Base-by-base conservation (phyloP, 331 rosid genomes). In the Quercus lobata region DNA sequence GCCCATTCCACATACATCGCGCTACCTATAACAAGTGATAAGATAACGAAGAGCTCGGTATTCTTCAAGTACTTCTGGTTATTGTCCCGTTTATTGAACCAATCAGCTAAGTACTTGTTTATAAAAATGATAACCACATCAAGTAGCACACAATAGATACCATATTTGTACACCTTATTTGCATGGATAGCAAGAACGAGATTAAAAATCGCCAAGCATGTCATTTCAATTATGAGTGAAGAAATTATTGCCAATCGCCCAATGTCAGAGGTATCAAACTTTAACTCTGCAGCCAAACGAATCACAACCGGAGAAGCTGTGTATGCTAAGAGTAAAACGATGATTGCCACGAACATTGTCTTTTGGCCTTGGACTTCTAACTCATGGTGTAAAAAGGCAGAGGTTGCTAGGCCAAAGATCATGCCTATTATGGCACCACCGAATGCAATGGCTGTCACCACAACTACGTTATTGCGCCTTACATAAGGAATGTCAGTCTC, bases 281-380 rank as follows among this genome's bases (percentile, higher is more conserved):
- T 87, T 60, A 95, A 41, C 73, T 95, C 99, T 0, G 91, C 83
- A 0, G 97, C 87, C 35, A 95, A 74, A 37, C 97, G 97, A 25
- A 87, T 88, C 77, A 95, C 97, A 52, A 95, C 88, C 0, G 99
- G 97, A 29, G 96, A 90, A 24, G 96, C 90, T 1, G 99, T 86
- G 89, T 95, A 93, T 49, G 92, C 72, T 1, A 90, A 17, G 15
- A 90, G 69, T 30, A 93, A 63, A 90, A 91, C 89, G n/a, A 88
- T 46, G 60, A 85, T 66, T 27, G 84, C 22, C 18, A 83, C 69
- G 58, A 87, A 92, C 12, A 80, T 74, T 1, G 76, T 10, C 41
- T 41, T 79, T 1, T 73, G 17, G 73, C 58, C 54, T 6, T 70
- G 55, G 7, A 72, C 57, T 6, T 78, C 49, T 5, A 95, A 32